Conservation (phyloP, 2,329 filamentous ascomycete species). For the Aspergillus sp. region DNA sequence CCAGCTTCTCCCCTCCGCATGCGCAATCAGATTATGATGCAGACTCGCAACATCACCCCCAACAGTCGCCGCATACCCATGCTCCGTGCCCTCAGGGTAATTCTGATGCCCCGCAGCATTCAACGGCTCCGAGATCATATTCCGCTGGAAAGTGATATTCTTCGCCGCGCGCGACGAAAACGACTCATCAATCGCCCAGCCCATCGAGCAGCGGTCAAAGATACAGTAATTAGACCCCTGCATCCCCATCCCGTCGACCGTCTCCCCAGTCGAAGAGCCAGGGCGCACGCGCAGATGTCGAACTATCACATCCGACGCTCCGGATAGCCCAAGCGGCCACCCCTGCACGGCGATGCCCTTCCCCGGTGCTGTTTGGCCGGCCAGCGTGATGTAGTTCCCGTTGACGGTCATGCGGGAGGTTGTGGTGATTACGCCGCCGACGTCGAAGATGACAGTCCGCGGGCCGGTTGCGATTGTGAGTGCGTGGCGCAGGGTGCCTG, state of each 20-base stretch:
- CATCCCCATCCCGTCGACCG: slow-evolving; percentile 13
- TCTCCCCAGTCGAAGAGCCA: neutral
- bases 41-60: slow-evolving; percentile 8
- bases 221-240: slow-evolving; percentile 12
- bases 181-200: slow-evolving; percentile 12
- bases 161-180: slow-evolving; percentile 8
- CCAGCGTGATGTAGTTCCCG: slow-evolving; percentile 6
- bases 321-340: slow-evolving; percentile 9
- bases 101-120: slow-evolving; percentile 13
- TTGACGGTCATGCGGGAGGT: slow-evolving; percentile 5
- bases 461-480: slow-evolving; percentile 5
- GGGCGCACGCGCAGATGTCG: slow-evolving; percentile 9
- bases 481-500: slow-evolving; percentile 7
- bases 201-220: slow-evolving; percentile 10
- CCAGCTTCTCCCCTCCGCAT: slow-evolving; percentile 12
- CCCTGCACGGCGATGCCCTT: slow-evolving; percentile 14
- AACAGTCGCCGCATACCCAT: slow-evolving; percentile 13
- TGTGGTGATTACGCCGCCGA: slow-evolving; percentile 7
- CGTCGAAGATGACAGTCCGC: slow-evolving; percentile 10
- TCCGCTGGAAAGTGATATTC: slow-evolving; percentile 15
- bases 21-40: slow-evolving; percentile 13
- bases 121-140: slow-evolving; percentile 13
- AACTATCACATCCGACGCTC: slow-evolving; percentile 10
- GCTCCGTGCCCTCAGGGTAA: slow-evolving; percentile 8
- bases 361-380: slow-evolving; percentile 11